A percentile compares a stretch with the other conserved stretches of the same genome.
Evolutionary conservation across 192 early-diverging fungal species (phyloP).

Genomic region (Oehlia diaphana): DNA sequence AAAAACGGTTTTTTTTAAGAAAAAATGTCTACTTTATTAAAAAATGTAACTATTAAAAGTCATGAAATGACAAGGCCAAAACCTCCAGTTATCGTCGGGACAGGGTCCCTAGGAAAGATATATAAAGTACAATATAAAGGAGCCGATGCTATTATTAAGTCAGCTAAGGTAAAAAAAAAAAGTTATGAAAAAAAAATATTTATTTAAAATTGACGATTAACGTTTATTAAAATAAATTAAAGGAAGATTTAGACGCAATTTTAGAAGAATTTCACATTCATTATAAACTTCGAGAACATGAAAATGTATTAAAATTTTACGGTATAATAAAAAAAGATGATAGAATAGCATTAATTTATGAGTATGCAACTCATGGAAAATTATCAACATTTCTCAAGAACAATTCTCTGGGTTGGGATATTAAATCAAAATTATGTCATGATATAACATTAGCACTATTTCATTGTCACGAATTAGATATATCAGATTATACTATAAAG

Average conservation of each 20-base stretch:
- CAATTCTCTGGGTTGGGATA: background rate
- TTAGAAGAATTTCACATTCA: constrained; percentile 18
- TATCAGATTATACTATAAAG: constrained; percentile 5
- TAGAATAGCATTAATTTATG: background rate
- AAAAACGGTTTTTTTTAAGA: background rate
- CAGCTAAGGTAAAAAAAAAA: background rate
- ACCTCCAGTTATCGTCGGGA: constrained; percentile 1
- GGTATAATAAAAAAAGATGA: background rate
- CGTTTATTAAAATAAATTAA: background rate
- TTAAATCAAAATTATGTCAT: constrained; percentile 20
- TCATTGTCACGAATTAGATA: constrained; percentile 21
- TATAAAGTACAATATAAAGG: constrained; percentile 23
- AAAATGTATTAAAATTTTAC: constrained; percentile 19
- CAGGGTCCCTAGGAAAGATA: background rate
- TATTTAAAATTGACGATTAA: background rate
- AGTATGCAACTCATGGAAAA: constrained; percentile 13
- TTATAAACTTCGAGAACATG: constrained; percentile 13
- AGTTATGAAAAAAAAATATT: background rate
- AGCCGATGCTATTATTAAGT: background rate
- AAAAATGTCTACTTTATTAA: background rate
- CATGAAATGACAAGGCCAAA: constrained; percentile 18
- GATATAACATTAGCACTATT: constrained; percentile 11
- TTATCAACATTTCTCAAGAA: background rate
- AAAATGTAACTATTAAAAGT: constrained; percentile 14
- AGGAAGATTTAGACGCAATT: background rate